phyloP scores from a whole-genome alignment of 2,329 filamentous ascomycete genomes.

The Mycocentrospora acerina region DNA sequence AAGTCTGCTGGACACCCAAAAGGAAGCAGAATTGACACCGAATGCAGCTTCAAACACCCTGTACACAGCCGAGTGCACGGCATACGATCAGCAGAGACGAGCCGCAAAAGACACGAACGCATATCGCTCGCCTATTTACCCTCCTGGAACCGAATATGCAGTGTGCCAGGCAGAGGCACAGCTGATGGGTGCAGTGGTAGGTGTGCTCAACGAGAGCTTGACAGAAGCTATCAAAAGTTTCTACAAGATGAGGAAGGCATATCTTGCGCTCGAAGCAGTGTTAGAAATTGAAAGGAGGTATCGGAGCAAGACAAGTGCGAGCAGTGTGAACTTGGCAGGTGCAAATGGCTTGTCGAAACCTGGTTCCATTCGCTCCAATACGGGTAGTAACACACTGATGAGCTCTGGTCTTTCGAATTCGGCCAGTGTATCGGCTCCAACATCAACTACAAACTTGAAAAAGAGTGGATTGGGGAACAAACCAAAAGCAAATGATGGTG shows the following conservation, averaged over 20 bases:
- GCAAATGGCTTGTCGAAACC: constrained; percentile 25
- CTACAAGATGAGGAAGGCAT: constrained; percentile 89
- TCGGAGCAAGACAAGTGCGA: constrained; percentile 43
- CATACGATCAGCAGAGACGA: constrained; percentile 74
- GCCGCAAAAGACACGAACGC: constrained; percentile 65
- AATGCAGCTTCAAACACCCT: constrained; percentile 67
- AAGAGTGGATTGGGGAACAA: constrained; percentile 15
- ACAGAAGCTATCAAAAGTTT: constrained; percentile 91
- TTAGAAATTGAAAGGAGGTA: constrained; percentile 71
- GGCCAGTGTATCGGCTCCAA: constrained; percentile 12
- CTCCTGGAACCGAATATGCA: constrained; percentile 81
- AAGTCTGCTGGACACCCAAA: background rate
- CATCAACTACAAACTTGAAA: constrained; percentile 20
- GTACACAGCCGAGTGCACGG: constrained; percentile 71
- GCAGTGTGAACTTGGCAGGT: constrained; percentile 26
- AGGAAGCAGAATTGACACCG: constrained; percentile 8
- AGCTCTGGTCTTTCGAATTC: constrained; percentile 14
- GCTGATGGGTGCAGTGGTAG: constrained; percentile 85
- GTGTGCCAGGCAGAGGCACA: constrained; percentile 83
- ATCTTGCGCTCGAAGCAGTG: constrained; percentile 76
- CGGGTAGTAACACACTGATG: constrained; percentile 9
- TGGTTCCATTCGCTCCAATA: constrained; percentile 20
- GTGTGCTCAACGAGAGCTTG: constrained; percentile 86
- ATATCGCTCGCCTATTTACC: constrained; percentile 68
- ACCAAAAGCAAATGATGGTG: constrained; percentile 18